Base-by-base conservation (phyloP, 176 grass and related monocot genomes). In the Oryza nivara region DNA sequence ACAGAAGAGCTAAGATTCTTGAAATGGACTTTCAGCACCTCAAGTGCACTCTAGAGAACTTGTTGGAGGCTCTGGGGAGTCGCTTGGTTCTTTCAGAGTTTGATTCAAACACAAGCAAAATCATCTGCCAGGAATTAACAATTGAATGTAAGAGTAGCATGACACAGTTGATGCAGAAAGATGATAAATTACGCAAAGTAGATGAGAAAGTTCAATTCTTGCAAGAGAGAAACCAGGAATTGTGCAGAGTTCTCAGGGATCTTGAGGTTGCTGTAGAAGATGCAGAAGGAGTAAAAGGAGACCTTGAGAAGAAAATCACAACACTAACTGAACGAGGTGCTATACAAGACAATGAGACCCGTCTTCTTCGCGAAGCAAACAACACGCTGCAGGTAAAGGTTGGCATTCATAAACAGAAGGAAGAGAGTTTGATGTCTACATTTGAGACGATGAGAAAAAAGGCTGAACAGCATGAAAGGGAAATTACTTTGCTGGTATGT, bases 81-180 rank as follows among this genome's bases (percentile, higher is more conserved):
- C 52, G 51, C 65, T 41, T 90, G 72, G 66, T 93, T 20, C 76
- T 84, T 82, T 88, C 86, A 85, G 84, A 90, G 36, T 82, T 93
- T 73, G 84, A 93, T 88, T 41, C 84, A 49, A 80, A 79, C 68
- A 77, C 82, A 73, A 68, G 40, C 14, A 79, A 77, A 81, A 75
- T 71, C 60, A 22, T 90, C 40, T 87, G 58, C 67, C 58, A 87
- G 67, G 91, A 93, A 68, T 84, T 90, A 11, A 65, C 25, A 63
- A 63, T 87, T 78, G 84, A 92, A 61, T 70, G 75, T 25, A 40
- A 47, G 48, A 49, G 41, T 77, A 28, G 48, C 68, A 74, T 70
- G 51, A 2, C 23, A 46, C 82, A 52, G 47, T 77, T 91, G 71
- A 48, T 61, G 48, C 43, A 88, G 73, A 88, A 72, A 46, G 77